These are phyloP conservation scores for Ogataea thermomethanolica DNA, from an alignment of 805 yeast species.

Conservation along the genomic window DNA sequence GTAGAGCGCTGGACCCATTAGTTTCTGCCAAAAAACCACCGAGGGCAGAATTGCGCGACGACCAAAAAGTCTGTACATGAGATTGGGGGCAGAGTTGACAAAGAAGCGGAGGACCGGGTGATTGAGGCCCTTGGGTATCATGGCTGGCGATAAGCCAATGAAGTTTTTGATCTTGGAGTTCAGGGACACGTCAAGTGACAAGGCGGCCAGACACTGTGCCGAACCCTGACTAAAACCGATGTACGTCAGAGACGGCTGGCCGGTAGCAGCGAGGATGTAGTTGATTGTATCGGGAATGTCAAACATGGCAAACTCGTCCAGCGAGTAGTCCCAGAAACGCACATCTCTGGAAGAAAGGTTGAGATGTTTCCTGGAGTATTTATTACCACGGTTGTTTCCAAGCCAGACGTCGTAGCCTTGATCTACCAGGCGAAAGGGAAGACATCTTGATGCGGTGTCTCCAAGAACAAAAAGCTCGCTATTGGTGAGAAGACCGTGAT, in stretches of 20 bases:
- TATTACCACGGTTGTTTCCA: constrained; percentile 89
- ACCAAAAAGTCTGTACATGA: constrained; percentile 73
- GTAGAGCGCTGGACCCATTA: constrained; percentile 50
- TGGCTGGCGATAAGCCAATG: constrained; percentile 89
- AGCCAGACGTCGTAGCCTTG: constrained; percentile 92
- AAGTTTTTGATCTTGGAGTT: constrained; percentile 54
- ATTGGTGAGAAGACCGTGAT: constrained; percentile 86
- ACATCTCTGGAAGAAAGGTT: constrained; percentile 35
- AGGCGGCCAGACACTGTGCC: constrained; percentile 86
- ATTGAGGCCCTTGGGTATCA: constrained; percentile 83
- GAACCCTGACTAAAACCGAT: constrained; percentile 94
- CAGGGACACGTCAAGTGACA: constrained; percentile 61
- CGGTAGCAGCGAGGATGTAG: constrained; percentile 57
- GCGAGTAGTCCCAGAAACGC: constrained; percentile 83
- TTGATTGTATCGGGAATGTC: constrained; percentile 86
- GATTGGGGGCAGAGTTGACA: constrained; percentile 69
- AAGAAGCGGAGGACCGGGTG: constrained; percentile 41
- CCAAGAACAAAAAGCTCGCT: constrained; percentile 62
- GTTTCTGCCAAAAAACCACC: constrained; percentile 54
- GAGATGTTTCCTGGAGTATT: constrained; percentile 80
- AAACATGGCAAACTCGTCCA: constrained; percentile 87
- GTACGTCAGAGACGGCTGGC: constrained; percentile 48
- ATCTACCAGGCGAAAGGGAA: constrained; percentile 75
- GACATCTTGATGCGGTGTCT: constrained; percentile 39
- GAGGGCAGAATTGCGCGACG: constrained; percentile 69